Evolutionary conservation across 176 grass and related monocot genomes (phyloP).

Genomic region (Carex myosuroides): DNA sequence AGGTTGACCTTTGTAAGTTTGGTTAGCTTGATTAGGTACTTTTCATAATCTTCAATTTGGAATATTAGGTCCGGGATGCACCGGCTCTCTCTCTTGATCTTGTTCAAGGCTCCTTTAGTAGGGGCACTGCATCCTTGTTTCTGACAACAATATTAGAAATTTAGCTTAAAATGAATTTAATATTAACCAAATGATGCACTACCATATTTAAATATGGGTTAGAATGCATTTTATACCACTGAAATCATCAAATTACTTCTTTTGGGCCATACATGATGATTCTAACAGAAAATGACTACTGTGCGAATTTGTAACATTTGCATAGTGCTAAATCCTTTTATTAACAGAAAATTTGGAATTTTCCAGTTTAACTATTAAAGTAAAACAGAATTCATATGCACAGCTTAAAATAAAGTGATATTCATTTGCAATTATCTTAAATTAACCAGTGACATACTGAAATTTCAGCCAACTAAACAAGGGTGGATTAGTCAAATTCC

Average conservation of each 20-base stretch:
- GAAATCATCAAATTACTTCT: not conserved
- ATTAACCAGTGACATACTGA: not conserved
- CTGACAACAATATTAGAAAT: conserved; percentile 29
- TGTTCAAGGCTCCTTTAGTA: conserved; percentile 39
- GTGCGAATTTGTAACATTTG: not conserved
- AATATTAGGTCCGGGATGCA: conserved; percentile 93
- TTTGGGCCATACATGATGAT: not conserved
- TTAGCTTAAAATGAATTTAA: conserved; percentile 9
- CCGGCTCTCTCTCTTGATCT: conserved; percentile 86
- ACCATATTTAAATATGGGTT: not conserved
- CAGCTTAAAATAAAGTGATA: not conserved
- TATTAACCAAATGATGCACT: not conserved
- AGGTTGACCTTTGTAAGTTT: conserved; percentile 70
- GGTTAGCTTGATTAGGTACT: conserved; percentile 76
- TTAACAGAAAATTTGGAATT: not conserved
- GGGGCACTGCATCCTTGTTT: conserved; percentile 34
- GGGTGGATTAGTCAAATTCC: not conserved
- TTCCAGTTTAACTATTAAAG: not conserved
- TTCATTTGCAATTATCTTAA: not conserved
- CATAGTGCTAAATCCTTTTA: not conserved
- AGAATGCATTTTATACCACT: not conserved
- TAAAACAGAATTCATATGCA: not conserved
- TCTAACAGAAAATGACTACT: conserved; percentile 1
- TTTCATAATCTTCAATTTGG: conserved; percentile 90
- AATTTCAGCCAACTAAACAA: not conserved